Base-by-base conservation (phyloP, 148 eudicot genomes). In the Rhododendron simsii region DNA sequence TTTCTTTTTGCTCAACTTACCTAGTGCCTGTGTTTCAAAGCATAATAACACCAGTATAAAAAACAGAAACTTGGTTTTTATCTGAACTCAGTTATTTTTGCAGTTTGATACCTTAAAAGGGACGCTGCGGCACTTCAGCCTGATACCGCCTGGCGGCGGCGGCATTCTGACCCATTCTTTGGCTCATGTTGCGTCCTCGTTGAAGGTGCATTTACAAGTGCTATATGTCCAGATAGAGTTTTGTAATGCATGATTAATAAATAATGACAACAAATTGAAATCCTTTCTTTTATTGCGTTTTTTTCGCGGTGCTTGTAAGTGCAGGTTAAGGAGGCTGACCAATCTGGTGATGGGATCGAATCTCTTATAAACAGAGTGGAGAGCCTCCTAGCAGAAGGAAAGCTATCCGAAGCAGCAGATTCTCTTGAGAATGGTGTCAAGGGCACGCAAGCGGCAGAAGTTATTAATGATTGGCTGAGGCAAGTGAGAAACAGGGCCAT, bases 81-180 rank as follows among this genome's bases (percentile, higher is more conserved):
- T 75, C 77, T 81, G 65, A 85, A 83, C 41, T 20, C 41, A 18
- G 5, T 84, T 28, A n/a, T 81, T 85, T 33, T 47, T 83, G 21
- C 96, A 97, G 99, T 95, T 97, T 89, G 95, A 94, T 87, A 90
- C 84, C 75, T 86, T 95, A 86, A 97, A 94, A 87, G 93, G 95
- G 73, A 81, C 91, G 16, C 85, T 97, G 84, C 94, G 96, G 83
- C 99, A 97, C 93, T 95, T 94, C 90, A 93, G 98, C 90, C 91
- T 95, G 45, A 90, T 97, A 80, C 98, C 99, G 28, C 96, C 98
- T 48, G 90, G 92, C 71, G 99, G 99, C 26, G 96, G 96, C 11
- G 99, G 99, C 78, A 87, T 97, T 85, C 91, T 97, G 88, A 82
- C 98, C 80, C 98, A 97, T 90, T 92, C 98, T 86, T 90, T 97